These are phyloP conservation scores for Labyrinthula sp. DNA, from an alignment of 352 stramenopile genomes.

Conservation along the genomic window DNA sequence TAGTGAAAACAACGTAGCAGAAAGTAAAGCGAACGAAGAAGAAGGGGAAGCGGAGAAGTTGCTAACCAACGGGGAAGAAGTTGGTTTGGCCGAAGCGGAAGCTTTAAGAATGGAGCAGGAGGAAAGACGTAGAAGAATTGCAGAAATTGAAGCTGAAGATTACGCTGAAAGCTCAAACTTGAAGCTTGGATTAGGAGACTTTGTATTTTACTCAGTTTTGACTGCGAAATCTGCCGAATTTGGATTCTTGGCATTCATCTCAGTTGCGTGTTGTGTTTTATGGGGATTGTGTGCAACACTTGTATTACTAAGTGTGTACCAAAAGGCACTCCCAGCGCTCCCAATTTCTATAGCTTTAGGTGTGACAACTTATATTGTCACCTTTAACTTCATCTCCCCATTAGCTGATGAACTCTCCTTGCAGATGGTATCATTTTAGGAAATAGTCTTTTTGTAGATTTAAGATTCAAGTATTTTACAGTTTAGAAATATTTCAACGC, in stretches of 20 bases:
- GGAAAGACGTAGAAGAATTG: slow-evolving; percentile 33
- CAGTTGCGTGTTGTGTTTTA: slow-evolving; percentile 73
- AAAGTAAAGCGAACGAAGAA: background rate
- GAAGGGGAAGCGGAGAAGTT: background rate
- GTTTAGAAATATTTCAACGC: too few relatives aligned
- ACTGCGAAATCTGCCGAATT: slow-evolving; percentile 79
- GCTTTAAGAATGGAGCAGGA: slow-evolving; percentile 29
- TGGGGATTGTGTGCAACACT: slow-evolving; percentile 67
- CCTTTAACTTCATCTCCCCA: too few relatives aligned
- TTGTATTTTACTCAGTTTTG: slow-evolving; percentile 92
- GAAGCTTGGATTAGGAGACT: slow-evolving; percentile 73
- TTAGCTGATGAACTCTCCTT: too few relatives aligned
- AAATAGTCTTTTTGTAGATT: too few relatives aligned
- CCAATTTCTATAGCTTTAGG: slow-evolving; percentile 78
- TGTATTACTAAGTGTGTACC: slow-evolving; percentile 65
- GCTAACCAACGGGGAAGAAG: background rate
- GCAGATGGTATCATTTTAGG: too few relatives aligned
- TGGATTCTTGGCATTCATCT: slow-evolving; percentile 68
- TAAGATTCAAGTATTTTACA: too few relatives aligned
- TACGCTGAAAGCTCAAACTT: slow-evolving; percentile 50
- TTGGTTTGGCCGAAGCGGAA: slow-evolving; percentile 1
- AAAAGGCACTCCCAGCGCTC: slow-evolving; percentile 68
- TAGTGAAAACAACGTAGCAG: background rate
- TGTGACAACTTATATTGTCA: too few relatives aligned
- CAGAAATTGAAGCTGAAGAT: slow-evolving; percentile 29